These are phyloP conservation scores for Westerdykella sp. DNA, from an alignment of 2,329 filamentous ascomycete species.

Conservation along the genomic window DNA sequence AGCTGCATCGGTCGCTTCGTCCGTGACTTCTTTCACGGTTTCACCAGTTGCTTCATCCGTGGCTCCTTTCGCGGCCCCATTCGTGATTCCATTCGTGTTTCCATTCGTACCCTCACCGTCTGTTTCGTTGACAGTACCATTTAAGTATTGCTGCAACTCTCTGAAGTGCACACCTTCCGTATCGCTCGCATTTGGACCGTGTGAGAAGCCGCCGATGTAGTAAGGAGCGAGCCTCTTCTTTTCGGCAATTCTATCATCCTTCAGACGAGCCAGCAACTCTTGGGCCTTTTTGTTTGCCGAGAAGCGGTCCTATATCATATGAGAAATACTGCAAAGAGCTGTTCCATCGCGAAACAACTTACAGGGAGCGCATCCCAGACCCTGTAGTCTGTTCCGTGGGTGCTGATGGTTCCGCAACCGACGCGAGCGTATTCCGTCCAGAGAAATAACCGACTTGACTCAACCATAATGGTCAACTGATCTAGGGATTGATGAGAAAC, in stretches of 20 bases:
- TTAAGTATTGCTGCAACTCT: constrained; percentile 21
- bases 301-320: constrained; percentile 28
- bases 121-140: constrained; percentile 3
- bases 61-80: constrained; percentile 4
- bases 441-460: constrained; percentile 35
- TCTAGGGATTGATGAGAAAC: constrained; percentile 15
- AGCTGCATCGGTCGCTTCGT: constrained; percentile 4
- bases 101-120: neutral
- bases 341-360: constrained; percentile 4
- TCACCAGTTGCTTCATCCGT: constrained; percentile 9
- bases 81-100: constrained; percentile 1
- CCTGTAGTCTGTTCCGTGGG: constrained; percentile 33
- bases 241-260: constrained; percentile 26
- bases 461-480: constrained; percentile 37
- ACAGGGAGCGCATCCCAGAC: constrained; percentile 36
- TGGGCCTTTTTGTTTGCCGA: constrained; percentile 31
- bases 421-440: constrained; percentile 35
- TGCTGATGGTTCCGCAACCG: constrained; percentile 31
- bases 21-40: neutral
- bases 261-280: constrained; percentile 27
- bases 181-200: constrained; percentile 26
- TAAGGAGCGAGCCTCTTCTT: constrained; percentile 32
- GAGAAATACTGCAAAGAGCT: neutral
- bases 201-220: constrained; percentile 29
- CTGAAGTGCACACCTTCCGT: constrained; percentile 25